Evolutionary conservation across 83 land plant genomes (phyloP).

Genomic region (Larix sibirica): DNA sequence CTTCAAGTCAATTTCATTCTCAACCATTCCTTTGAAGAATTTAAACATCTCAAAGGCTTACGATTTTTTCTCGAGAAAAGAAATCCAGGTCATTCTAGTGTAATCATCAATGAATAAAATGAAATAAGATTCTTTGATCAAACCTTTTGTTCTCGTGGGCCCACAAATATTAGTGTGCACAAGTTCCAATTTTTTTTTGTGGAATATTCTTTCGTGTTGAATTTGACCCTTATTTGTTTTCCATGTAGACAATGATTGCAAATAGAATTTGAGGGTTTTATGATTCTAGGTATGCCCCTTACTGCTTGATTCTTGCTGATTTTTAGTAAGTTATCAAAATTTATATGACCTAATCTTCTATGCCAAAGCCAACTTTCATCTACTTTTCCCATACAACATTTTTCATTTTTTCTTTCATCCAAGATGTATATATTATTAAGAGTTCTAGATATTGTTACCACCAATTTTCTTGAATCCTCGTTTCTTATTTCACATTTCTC

Average conservation of each 20-base stretch:
- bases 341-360: not conserved
- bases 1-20: too few relatives aligned
- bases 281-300: not conserved
- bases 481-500: too few relatives aligned
- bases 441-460: too few relatives aligned
- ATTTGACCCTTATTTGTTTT: not conserved
- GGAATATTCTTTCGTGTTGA: not conserved
- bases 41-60: too few relatives aligned
- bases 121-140: not conserved
- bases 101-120: not conserved
- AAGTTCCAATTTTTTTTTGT: not conserved
- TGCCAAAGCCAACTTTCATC: not conserved
- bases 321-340: too few relatives aligned
- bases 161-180: not conserved
- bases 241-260: not conserved
- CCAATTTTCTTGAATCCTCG: too few relatives aligned
- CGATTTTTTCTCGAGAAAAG: too few relatives aligned
- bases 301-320: not conserved
- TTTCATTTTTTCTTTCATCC: too few relatives aligned
- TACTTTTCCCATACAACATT: too few relatives aligned
- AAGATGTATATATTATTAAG: too few relatives aligned
- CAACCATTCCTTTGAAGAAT: too few relatives aligned
- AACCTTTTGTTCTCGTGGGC: not conserved
- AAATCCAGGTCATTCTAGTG: not conserved
- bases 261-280: not conserved